Percentiles rank a stretch among this genome's conserved stretches.
Conservation (phyloP, 2,329 filamentous ascomycete genomes). For the Penicillium sp. region DNA sequence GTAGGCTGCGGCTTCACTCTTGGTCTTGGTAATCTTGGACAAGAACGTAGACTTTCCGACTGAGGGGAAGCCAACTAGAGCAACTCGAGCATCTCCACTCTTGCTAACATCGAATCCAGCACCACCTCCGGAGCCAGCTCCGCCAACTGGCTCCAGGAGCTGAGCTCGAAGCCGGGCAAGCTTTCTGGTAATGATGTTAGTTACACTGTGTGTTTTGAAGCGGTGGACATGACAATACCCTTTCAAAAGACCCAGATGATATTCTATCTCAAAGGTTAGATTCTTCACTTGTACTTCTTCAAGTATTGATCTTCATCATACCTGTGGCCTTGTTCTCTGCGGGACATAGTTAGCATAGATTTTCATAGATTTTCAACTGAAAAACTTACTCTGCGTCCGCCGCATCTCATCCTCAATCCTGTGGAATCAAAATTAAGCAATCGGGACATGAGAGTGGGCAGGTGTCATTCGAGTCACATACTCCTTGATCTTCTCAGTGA, state of each 20-base stretch:
- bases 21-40: constrained; percentile 98
- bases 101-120: constrained; percentile 90
- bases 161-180: constrained; percentile 93
- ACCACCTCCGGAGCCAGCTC: constrained; percentile 74
- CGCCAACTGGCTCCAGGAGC: constrained; percentile 83
- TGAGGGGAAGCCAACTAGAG: constrained; percentile 96
- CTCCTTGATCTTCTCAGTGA: constrained; percentile 99
- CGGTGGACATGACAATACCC: constrained; percentile 58
- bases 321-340: constrained; percentile 98
- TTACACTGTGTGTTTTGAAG: background rate
- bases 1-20: constrained; percentile 93
- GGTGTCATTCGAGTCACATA: constrained; percentile 43
- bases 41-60: constrained; percentile 98
- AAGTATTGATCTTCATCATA: constrained; percentile 50
- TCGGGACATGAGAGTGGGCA: constrained; percentile 7
- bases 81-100: constrained; percentile 93
- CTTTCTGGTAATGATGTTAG: constrained; percentile 64
- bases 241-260: constrained; percentile 96
- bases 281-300: constrained; percentile 2
- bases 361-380: constrained; percentile 11
- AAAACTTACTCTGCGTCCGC: constrained; percentile 85
- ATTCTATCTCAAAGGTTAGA: constrained; percentile 63
- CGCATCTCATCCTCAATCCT: constrained; percentile 99
- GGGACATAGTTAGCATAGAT: constrained; percentile 33
- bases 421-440: constrained; percentile 15